These are phyloP conservation scores for Microstegium vimineum DNA, from an alignment of 176 grass and related monocot genomes.

Conservation along the genomic window DNA sequence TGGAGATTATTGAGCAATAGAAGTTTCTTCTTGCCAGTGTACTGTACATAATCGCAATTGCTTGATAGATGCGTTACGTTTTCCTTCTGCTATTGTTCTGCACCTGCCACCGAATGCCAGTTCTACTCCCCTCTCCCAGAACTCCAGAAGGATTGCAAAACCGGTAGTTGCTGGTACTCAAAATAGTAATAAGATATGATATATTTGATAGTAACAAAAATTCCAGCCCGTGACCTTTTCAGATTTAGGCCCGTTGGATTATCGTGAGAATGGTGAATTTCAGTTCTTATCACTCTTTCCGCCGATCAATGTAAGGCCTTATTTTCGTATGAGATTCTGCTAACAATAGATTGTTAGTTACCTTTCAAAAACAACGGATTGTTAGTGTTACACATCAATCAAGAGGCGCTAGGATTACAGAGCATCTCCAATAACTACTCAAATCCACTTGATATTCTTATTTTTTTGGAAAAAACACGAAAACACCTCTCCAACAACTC, in stretches of 20 bases:
- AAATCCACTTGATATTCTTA: too few species aligned
- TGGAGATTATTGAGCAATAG: slow-evolving; percentile 52
- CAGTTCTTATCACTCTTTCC: too few species aligned
- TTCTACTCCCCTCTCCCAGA: too few species aligned
- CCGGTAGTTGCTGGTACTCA: background rate
- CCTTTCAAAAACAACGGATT: too few species aligned
- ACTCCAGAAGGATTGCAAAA: background rate
- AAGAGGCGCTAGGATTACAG: background rate
- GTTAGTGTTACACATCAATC: too few species aligned
- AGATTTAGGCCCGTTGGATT: background rate
- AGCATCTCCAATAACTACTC: too few species aligned
- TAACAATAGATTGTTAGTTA: too few species aligned
- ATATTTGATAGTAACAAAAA: background rate
- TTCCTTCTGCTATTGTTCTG: background rate
- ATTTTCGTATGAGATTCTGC: too few species aligned
- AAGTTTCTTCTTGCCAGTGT: slow-evolving; percentile 3
- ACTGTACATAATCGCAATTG: slow-evolving; percentile 15
- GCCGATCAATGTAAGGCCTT: too few species aligned
- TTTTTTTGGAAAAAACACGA: too few species aligned
- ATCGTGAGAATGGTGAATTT: background rate
- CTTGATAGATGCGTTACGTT: background rate
- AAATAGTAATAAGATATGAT: too few species aligned
- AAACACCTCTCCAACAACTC: too few species aligned
- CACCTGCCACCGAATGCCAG: background rate
- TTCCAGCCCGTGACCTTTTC: background rate